phyloP scores from a whole-genome alignment of 2,329 filamentous ascomycete species.

The Colletotrichum karsti region DNA sequence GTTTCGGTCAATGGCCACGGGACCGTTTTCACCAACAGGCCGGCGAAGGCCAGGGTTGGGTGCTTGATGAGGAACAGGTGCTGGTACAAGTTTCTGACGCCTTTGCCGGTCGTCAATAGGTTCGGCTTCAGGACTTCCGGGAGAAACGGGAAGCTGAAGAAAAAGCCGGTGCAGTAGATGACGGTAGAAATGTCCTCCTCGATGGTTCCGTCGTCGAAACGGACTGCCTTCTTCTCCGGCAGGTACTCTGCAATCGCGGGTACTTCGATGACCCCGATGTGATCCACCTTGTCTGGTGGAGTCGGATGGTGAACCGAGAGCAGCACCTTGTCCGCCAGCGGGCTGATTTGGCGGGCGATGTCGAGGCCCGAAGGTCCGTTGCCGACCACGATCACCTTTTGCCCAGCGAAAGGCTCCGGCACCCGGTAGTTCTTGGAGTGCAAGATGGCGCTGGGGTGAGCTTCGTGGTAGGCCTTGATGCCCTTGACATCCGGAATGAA shows the following conservation, averaged over 20 bases:
- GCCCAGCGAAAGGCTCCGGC: conserved; percentile 67
- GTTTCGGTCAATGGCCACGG: conserved; percentile 84
- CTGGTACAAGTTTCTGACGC: conserved; percentile 78
- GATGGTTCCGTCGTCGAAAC: conserved; percentile 70
- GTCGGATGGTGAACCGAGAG: conserved; percentile 66
- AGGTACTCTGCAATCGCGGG: conserved; percentile 67
- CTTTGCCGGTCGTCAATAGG: conserved; percentile 73
- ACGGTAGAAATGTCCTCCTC: conserved; percentile 74
- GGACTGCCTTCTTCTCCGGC: conserved; percentile 63
- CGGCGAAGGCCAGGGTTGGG: conserved; percentile 81
- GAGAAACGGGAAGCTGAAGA: conserved; percentile 79
- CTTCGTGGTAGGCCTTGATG: conserved; percentile 65
- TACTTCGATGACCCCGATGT: conserved; percentile 59
- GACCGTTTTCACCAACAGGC: conserved; percentile 83
- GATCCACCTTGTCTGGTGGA: conserved; percentile 51
- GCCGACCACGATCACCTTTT: conserved; percentile 85
- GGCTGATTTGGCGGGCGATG: conserved; percentile 79
- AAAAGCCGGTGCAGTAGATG: conserved; percentile 84
- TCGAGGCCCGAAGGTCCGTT: conserved; percentile 87
- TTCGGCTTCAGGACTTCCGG: conserved; percentile 46
- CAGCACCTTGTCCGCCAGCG: conserved; percentile 67
- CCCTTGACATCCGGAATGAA: conserved; percentile 71
- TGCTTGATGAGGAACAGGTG: conserved; percentile 81
- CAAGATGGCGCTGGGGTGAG: conserved; percentile 67
- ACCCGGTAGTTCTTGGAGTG: conserved; percentile 85